These are phyloP conservation scores for Potentilla sterilis DNA, from an alignment of 306 rosid species.

Conservation along the genomic window DNA sequence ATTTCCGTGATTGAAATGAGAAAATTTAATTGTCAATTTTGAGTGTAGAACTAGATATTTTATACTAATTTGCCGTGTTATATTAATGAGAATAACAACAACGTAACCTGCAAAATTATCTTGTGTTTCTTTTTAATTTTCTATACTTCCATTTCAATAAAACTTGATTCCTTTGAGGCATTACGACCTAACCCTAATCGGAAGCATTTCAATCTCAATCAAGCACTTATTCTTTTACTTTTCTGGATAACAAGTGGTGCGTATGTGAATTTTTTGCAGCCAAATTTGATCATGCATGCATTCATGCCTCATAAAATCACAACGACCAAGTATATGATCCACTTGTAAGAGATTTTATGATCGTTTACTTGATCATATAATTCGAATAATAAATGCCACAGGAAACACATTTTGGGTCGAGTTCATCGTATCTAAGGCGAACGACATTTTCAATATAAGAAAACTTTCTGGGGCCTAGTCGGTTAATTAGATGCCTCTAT, in stretches of 20 bases:
- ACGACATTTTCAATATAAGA: not conserved
- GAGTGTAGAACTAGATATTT: too few species aligned
- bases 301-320: not conserved
- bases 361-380: too few species aligned
- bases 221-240: not conserved
- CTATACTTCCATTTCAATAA: too few species aligned
- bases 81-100: too few species aligned
- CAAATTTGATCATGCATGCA: not conserved
- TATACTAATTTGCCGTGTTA: too few species aligned
- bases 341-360: not conserved
- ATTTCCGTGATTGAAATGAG: too few species aligned
- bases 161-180: too few species aligned
- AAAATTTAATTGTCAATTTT: not conserved
- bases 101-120: too few species aligned
- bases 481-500: not conserved
- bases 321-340: not conserved
- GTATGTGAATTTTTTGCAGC: not conserved
- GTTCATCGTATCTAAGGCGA: not conserved
- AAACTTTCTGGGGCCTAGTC: not conserved
- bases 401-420: not conserved
- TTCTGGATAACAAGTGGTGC: not conserved
- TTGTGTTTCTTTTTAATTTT: too few species aligned
- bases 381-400: not conserved
- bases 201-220: not conserved
- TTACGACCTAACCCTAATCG: too few species aligned